A percentile compares a stretch with the other conserved stretches of the same genome.
phyloP scores from a whole-genome alignment of 768 basidiomycete species.

The Naematelia aurantialba region DNA sequence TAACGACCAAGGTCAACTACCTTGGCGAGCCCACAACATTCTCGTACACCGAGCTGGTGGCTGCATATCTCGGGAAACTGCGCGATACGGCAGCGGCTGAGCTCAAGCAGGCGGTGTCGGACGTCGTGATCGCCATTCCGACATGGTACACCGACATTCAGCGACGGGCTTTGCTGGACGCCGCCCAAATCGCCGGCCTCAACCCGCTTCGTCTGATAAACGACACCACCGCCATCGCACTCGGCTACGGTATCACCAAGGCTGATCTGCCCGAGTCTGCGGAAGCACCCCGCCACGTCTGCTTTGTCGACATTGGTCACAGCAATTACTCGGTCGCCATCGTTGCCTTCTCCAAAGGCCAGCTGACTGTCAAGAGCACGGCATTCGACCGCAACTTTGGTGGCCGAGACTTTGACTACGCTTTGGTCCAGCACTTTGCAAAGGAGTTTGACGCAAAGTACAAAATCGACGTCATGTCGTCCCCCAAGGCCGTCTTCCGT shows the following conservation, averaged over 20 bases:
- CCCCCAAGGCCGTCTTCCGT: slow-evolving; percentile 89
- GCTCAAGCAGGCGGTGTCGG: slow-evolving; percentile 78
- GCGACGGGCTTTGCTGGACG: slow-evolving; percentile 81
- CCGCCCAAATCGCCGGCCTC: slow-evolving; percentile 81
- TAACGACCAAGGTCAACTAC: slow-evolving; percentile 68
- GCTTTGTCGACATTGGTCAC: slow-evolving; percentile 94
- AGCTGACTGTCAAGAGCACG: slow-evolving; percentile 76
- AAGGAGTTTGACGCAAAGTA: slow-evolving; percentile 92
- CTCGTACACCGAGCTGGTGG: slow-evolving; percentile 87
- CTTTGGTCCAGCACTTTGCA: slow-evolving; percentile 82
- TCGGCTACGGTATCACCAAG: slow-evolving; percentile 99
- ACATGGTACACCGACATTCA: slow-evolving; percentile 96
- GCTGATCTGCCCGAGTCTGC: slow-evolving; percentile 79
- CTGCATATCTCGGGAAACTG: slow-evolving; percentile 82
- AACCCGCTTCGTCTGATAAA: slow-evolving; percentile 93
- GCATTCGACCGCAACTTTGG: slow-evolving; percentile 92
- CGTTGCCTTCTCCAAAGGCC: slow-evolving; percentile 90
- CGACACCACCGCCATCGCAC: slow-evolving; percentile 90
- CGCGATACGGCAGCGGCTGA: slow-evolving; percentile 80
- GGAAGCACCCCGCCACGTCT: slow-evolving; percentile 77
- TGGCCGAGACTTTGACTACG: slow-evolving; percentile 92
- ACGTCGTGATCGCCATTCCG: slow-evolving; percentile 93
- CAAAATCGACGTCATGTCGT: slow-evolving; percentile 90
- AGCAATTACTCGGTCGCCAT: slow-evolving; percentile 80
- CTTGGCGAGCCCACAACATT: slow-evolving; percentile 74